phyloP scores from a whole-genome alignment of 306 rosid species.

The Vicia villosa region DNA sequence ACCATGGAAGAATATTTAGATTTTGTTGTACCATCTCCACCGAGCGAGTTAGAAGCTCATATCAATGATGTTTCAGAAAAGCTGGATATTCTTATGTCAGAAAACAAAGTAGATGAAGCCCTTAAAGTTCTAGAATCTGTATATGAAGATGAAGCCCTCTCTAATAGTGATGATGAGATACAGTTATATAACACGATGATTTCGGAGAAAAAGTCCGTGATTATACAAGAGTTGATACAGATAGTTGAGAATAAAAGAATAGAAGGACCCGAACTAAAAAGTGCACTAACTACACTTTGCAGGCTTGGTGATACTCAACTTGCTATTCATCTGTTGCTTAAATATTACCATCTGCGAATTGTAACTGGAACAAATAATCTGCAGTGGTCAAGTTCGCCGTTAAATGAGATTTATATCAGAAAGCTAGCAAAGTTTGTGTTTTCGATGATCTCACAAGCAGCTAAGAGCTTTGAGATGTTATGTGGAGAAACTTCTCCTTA shows the following conservation, averaged over 20 bases:
- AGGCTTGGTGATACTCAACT: slow-evolving; percentile 62
- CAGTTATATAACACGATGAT: slow-evolving; percentile 43
- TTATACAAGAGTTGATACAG: slow-evolving; percentile 39
- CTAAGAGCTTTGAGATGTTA: slow-evolving; percentile 55
- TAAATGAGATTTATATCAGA: slow-evolving; percentile 45
- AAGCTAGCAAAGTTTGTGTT: slow-evolving; percentile 66
- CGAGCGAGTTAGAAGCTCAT: slow-evolving; percentile 50
- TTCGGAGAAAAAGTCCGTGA: slow-evolving; percentile 54
- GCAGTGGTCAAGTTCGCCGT: slow-evolving; percentile 44
- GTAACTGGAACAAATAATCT: slow-evolving; percentile 39
- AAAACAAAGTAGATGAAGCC: slow-evolving; percentile 67
- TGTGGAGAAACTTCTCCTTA: slow-evolving; percentile 59
- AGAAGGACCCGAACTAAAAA: slow-evolving; percentile 54
- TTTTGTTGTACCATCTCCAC: slow-evolving; percentile 24
- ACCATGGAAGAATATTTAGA: slow-evolving; percentile 23
- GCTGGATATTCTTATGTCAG: slow-evolving; percentile 61
- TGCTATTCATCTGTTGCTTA: slow-evolving; percentile 56
- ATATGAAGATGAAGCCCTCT: slow-evolving; percentile 50
- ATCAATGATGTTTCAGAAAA: slow-evolving; percentile 52
- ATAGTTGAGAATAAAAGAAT: slow-evolving; percentile 54
- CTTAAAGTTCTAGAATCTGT: slow-evolving; percentile 51
- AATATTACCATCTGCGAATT: slow-evolving; percentile 56
- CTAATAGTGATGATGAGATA: slow-evolving; percentile 35
- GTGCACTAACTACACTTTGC: slow-evolving; percentile 51
- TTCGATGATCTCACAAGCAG: slow-evolving; percentile 72